These are phyloP conservation scores for Aspergillus floridensis DNA, from an alignment of 2,329 filamentous ascomycete genomes.

Conservation along the genomic window DNA sequence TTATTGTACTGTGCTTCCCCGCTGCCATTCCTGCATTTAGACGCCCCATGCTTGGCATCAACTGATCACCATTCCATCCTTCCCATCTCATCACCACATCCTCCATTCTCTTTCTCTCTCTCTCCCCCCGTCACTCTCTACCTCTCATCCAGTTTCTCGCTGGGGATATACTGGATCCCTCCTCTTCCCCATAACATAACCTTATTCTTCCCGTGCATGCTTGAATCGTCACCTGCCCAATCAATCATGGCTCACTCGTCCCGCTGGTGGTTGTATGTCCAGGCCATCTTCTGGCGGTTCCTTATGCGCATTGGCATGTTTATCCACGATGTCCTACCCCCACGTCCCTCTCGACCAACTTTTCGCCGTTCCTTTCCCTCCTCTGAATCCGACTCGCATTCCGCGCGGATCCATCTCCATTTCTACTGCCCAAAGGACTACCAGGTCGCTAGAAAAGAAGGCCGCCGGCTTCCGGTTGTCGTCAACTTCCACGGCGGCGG, in stretches of 20 bases:
- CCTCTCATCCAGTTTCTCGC: neutral
- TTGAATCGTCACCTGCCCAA: neutral
- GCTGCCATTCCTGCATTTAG: neutral
- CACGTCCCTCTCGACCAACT: conserved; percentile 58
- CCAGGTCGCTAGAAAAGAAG: conserved; percentile 30
- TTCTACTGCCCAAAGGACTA: conserved; percentile 59
- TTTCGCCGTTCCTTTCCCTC: conserved; percentile 58
- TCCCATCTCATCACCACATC: neutral
- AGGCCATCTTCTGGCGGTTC: conserved; percentile 65
- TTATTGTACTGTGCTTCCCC: no score
- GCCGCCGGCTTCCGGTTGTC: conserved; percentile 54
- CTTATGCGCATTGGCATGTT: conserved; percentile 69
- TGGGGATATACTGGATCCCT: neutral
- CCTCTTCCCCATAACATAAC: neutral
- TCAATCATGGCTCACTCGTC: conserved; percentile 31
- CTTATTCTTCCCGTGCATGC: neutral
- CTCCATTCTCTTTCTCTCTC: neutral
- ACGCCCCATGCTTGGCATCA: conserved; percentile 1
- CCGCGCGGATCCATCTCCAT: conserved; percentile 52
- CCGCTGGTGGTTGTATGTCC: conserved; percentile 60
- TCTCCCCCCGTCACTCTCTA: neutral
- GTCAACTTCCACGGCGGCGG: conserved; percentile 66
- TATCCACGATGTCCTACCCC: conserved; percentile 61
- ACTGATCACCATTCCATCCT: neutral
- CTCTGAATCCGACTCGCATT: conserved; percentile 31